Evolutionary conservation across 78 protist genomes (phyloP).

Genomic region (Diacronema lutheri): DNA sequence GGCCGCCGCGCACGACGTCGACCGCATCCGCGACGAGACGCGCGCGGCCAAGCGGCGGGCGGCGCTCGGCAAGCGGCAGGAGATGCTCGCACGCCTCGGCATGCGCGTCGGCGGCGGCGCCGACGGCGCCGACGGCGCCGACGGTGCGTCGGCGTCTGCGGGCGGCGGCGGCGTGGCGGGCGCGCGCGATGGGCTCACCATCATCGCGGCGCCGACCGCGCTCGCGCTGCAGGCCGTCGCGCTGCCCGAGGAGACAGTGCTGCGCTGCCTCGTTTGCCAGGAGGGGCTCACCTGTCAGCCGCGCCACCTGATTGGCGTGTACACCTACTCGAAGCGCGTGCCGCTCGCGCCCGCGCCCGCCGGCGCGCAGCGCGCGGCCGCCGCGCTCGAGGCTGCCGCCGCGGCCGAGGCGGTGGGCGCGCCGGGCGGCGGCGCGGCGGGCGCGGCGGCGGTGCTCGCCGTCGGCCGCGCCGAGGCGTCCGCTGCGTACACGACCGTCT

Average conservation of each 20-base stretch:
- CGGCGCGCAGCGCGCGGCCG: neutral
- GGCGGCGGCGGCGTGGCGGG: no score
- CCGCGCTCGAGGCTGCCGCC: neutral
- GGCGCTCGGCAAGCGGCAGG: slow-evolving; percentile 60
- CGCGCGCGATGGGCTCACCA: no score
- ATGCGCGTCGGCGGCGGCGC: slow-evolving; percentile 28
- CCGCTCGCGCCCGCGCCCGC: neutral
- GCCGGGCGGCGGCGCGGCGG: neutral
- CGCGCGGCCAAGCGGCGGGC: slow-evolving; percentile 39
- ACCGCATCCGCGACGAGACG: slow-evolving; percentile 41
- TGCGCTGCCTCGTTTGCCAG: slow-evolving; percentile 74
- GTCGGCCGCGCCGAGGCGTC: neutral
- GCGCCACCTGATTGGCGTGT: slow-evolving; percentile 70
- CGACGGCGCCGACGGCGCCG: slow-evolving; percentile 62
- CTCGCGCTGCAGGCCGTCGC: slow-evolving; percentile 31
- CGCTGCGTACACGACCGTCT: slow-evolving; percentile 32
- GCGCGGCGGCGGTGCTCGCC: neutral
- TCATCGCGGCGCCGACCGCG: neutral
- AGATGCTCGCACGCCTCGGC: slow-evolving; percentile 53
- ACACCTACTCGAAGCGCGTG: slow-evolving; percentile 40
- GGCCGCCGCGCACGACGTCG: neutral
- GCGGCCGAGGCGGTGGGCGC: neutral
- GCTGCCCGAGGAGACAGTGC: slow-evolving; percentile 68
- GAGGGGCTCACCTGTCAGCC: slow-evolving; percentile 58
- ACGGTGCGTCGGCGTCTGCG: no score